Conservation (phyloP, 768 basidiomycete genomes). For the Ephemerocybe angulata region DNA sequence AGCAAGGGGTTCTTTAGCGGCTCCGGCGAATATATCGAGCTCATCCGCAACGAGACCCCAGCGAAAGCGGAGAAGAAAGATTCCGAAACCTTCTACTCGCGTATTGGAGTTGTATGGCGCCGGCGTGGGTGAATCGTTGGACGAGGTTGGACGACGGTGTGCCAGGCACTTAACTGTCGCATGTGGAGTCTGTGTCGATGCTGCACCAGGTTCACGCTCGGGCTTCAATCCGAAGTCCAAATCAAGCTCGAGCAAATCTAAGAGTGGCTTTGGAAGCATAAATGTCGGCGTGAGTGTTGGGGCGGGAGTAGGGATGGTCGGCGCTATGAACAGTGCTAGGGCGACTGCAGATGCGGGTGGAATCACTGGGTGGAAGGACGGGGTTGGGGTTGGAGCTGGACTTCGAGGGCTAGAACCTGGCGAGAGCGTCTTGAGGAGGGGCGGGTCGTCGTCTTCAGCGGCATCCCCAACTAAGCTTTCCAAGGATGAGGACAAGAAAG, state of each 20-base stretch:
- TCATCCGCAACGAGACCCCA: slow-evolving; percentile 16
- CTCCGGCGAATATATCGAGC: too few relatives aligned
- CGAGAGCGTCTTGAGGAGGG: slow-evolving; percentile 60
- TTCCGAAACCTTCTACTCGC: slow-evolving; percentile 29
- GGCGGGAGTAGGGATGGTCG: neutral
- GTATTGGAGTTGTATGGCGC: slow-evolving; percentile 51
- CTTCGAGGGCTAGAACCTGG: slow-evolving; percentile 51
- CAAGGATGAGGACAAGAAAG: slow-evolving; percentile 10
- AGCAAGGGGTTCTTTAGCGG: too few relatives aligned
- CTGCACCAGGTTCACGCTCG: slow-evolving; percentile 36
- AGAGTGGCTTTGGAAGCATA: neutral
- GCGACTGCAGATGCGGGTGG: slow-evolving; percentile 34
- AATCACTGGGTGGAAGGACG: slow-evolving; percentile 72
- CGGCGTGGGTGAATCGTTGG: slow-evolving; percentile 58
- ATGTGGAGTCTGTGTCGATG: slow-evolving; percentile 76
- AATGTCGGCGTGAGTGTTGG: neutral
- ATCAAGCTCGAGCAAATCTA: neutral
- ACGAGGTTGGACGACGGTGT: slow-evolving; percentile 66
- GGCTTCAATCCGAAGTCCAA: neutral
- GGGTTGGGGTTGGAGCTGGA: slow-evolving; percentile 70
- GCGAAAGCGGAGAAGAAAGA: neutral
- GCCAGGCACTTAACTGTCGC: slow-evolving; percentile 69
- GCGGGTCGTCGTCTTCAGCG: slow-evolving; percentile 33
- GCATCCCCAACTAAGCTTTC: neutral
- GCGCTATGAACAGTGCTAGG: neutral